These are phyloP conservation scores for Colletotrichum magnum DNA, from an alignment of 2,329 filamentous ascomycete species.

Conservation along the genomic window DNA sequence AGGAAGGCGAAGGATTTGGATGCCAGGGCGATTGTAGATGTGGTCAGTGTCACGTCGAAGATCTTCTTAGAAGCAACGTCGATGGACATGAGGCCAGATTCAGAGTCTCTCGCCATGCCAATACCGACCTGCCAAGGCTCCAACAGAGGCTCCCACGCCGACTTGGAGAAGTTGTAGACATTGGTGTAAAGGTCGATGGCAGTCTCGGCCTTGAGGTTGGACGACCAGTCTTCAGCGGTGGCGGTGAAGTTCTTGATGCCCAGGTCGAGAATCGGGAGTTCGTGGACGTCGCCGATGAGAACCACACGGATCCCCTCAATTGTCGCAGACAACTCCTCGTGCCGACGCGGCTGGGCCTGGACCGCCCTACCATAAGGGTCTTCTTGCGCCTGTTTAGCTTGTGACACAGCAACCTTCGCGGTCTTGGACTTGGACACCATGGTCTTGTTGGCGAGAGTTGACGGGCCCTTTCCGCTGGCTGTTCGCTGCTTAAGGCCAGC, in stretches of 20 bases:
- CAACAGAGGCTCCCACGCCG: conserved; percentile 95
- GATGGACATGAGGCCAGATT: conserved; percentile 82
- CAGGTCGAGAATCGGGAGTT: conserved; percentile 93
- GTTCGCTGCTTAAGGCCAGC: conserved; percentile 68
- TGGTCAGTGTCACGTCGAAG: conserved; percentile 93
- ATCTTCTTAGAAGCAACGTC: conserved; percentile 91
- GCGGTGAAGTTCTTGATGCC: conserved; percentile 92
- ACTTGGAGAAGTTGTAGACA: conserved; percentile 99
- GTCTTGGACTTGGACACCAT: conserved; percentile 52
- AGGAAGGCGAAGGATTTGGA: conserved; percentile 96
- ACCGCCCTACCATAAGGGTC: conserved; percentile 27
- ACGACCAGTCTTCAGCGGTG: conserved; percentile 91
- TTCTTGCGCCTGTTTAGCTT: conserved; percentile 43
- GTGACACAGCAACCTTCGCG: conserved; percentile 48
- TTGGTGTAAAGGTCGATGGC: conserved; percentile 96
- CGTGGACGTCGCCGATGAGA: conserved; percentile 94
- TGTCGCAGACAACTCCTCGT: conserved; percentile 87
- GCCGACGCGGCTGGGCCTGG: conserved; percentile 49
- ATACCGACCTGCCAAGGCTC: conserved; percentile 98
- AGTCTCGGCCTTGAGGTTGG: conserved; percentile 86
- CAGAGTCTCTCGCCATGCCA: conserved; percentile 83
- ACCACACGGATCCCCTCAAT: conserved; percentile 93
- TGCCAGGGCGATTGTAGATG: conserved; percentile 91
- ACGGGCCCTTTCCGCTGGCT: conserved; percentile 69
- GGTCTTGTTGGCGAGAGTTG: conserved; percentile 62